A percentile compares a stretch with the other conserved stretches of the same genome.
Evolutionary conservation across 805 yeast genomes (phyloP).

Genomic region (Candida coleopterorum): DNA sequence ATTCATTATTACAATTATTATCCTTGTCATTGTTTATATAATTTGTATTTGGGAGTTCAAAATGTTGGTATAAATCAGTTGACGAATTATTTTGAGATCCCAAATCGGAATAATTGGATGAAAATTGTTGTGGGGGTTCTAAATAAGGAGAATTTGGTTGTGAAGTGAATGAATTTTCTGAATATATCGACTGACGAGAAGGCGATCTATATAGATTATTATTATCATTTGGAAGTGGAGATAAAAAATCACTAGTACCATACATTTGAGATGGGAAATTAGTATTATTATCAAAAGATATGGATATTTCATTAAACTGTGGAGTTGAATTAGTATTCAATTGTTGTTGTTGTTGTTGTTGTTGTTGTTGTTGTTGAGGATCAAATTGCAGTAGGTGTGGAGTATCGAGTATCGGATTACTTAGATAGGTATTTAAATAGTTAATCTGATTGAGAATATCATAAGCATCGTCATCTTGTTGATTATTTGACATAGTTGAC

Average conservation of each 20-base stretch:
- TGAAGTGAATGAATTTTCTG: slow-evolving; percentile 28
- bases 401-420: neutral
- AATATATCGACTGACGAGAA: slow-evolving; percentile 20
- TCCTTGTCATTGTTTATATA: neutral
- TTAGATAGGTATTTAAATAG: neutral
- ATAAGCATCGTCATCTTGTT: neutral
- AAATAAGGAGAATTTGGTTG: slow-evolving; percentile 34
- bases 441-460: neutral
- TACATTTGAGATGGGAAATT: too few relatives aligned
- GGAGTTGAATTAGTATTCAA: too few relatives aligned
- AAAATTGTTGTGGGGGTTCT: slow-evolving; percentile 32
- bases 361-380: slow-evolving; percentile 9
- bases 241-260: slow-evolving; percentile 9
- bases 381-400: slow-evolving; percentile 8
- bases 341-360: neutral
- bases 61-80: slow-evolving; percentile 4
- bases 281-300: too few relatives aligned
- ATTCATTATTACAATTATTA: too few relatives aligned
- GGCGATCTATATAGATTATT: slow-evolving; percentile 5
- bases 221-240: slow-evolving; percentile 15
- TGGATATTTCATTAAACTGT: too few relatives aligned
- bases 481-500: too few relatives aligned
- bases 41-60: slow-evolving; percentile 1
- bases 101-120: slow-evolving; percentile 11
- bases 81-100: slow-evolving; percentile 7